Conservation (phyloP, 805 yeast genomes). For the Metschnikowia kofuensis region DNA sequence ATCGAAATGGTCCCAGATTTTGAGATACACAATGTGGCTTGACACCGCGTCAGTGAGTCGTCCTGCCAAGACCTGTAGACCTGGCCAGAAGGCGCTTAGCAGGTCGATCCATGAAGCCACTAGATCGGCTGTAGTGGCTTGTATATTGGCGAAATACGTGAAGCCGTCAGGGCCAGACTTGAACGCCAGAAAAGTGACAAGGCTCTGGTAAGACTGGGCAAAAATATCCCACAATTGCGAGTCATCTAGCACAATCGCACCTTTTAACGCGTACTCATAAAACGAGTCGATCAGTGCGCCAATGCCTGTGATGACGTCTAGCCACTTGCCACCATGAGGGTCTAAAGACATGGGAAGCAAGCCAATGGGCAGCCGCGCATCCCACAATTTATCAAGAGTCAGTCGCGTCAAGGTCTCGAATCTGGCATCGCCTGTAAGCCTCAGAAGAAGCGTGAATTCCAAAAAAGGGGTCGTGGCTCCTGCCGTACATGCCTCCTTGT, state of each 20-base stretch:
- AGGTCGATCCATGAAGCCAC: constrained; percentile 77
- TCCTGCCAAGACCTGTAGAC: constrained; percentile 77
- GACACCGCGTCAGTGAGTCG: constrained; percentile 62
- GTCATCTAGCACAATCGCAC: constrained; percentile 63
- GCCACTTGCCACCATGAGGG: constrained; percentile 53
- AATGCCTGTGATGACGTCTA: constrained; percentile 64
- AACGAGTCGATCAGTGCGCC: constrained; percentile 93
- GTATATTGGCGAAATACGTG: constrained; percentile 56
- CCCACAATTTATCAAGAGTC: constrained; percentile 73
- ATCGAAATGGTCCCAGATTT: constrained; percentile 77
- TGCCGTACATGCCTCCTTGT: constrained; percentile 75
- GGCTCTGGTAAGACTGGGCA: constrained; percentile 52
- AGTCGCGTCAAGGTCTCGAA: constrained; percentile 61
- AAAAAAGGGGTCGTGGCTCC: constrained; percentile 84
- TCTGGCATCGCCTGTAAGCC: constrained; percentile 67
- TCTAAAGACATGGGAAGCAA: constrained; percentile 78
- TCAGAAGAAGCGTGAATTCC: constrained; percentile 74
- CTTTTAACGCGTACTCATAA: constrained; percentile 83
- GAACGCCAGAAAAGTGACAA: constrained; percentile 42
- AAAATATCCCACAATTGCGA: constrained; percentile 59
- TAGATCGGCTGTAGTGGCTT: constrained; percentile 48
- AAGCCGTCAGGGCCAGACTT: constrained; percentile 5
- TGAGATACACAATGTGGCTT: constrained; percentile 60
- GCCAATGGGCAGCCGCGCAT: constrained; percentile 54
- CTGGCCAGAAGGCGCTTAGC: constrained; percentile 85